phyloP scores from a whole-genome alignment of 352 stramenopile genomes.

The Phytopythium boreale region DNA sequence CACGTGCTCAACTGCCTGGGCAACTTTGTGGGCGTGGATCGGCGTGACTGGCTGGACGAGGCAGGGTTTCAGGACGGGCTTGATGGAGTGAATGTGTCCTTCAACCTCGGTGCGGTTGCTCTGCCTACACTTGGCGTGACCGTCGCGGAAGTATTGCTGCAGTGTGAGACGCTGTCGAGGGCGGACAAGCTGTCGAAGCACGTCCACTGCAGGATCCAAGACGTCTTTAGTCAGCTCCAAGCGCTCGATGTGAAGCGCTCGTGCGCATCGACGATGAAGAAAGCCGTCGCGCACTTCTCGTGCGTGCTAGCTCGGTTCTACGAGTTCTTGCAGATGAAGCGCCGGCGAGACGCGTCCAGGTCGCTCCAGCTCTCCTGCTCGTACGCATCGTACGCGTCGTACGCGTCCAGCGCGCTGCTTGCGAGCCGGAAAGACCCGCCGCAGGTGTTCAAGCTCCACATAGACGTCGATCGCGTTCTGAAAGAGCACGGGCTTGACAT shows the following conservation, averaged over 20 bases:
- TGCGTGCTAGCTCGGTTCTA: not conserved
- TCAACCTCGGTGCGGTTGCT: not conserved
- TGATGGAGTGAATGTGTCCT: not conserved
- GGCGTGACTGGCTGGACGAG: not conserved
- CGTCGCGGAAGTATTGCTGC: not conserved
- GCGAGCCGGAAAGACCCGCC: not conserved
- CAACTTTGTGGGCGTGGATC: not conserved
- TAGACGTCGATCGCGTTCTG: not conserved
- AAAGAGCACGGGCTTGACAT: not conserved
- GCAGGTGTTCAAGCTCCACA: slow-evolving; percentile 1
- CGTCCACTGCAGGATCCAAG: not conserved
- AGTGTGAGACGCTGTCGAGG: not conserved
- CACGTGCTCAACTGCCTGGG: not conserved
- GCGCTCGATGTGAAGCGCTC: not conserved
- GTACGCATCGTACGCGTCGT: slow-evolving; percentile 1
- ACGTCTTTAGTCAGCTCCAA: not conserved
- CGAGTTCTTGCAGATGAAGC: not conserved
- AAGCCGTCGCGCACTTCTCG: not conserved
- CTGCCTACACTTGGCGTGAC: not conserved
- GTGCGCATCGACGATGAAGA: not conserved
- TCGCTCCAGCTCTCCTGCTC: not conserved
- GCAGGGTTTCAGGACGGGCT: not conserved
- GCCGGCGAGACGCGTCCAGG: not conserved
- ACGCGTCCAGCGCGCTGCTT: not conserved
- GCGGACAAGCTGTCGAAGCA: not conserved